Evolutionary conservation across 768 basidiomycete species (phyloP), one percentile per base, ranked within the genome.

Genomic region (Pulveroboletus sp.): DNA sequence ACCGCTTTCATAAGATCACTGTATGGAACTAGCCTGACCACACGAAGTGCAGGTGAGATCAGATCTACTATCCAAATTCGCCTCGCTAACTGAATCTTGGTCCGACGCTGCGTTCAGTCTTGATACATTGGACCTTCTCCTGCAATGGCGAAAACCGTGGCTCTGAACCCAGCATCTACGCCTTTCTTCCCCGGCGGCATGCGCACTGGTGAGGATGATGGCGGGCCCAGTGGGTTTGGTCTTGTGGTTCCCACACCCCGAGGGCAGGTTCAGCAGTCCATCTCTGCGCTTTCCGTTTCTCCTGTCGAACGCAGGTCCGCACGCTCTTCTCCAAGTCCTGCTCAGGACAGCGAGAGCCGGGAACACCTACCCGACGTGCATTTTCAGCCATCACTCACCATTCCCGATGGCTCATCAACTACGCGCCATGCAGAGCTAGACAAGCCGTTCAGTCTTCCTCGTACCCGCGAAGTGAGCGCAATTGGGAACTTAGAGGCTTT

Each of bases 121-220:
- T 62, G 42, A 24, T 38, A 36, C 45, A 37, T 32, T 43, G 46
- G 52, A 57, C 51, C 51, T 43, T 45, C 56, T 56, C 58, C 52
- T 57, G 72, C 69, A 64, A 86, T 89, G 83, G 82, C 85, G 55
- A 82, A 81, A 77, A 86, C 82, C 61, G 83, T 80, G 61, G 77
- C 85, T 52, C 73, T 90, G 60, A 89, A 90, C 69, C 87, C 89
- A 56, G 76, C 86, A 54, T 91, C 88, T 51, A 82, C 82, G 66
- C 89, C 89, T 44, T 91, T 91, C 78, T 89, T 89, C 67, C 89
- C 89, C 54, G 85, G 84, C 47, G 60, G 49, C 47, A 64, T 80
- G 58, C 81, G 82, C 56, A 62, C 73, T 57, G 72, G 63, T 59
- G 83, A 82, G 49, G 81, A 84, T 51, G 82, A 83, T 47, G 72